Base-by-base conservation (phyloP, 208 protist genomes). In the Leishmania tarentolae region DNA sequence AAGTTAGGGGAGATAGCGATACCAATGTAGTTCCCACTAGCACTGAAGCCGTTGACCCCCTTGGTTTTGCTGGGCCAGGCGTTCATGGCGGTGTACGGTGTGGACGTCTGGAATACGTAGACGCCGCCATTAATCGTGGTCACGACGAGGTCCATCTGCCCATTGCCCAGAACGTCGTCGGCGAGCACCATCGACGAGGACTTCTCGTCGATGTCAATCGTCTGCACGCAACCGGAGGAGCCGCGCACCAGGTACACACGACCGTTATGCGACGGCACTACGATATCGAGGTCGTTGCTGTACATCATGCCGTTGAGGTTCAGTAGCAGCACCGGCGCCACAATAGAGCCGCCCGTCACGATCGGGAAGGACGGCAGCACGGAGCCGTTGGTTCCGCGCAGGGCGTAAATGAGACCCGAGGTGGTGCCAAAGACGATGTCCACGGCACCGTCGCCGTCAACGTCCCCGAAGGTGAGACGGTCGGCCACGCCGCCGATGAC, bases 141-240 rank as follows among this genome's bases (percentile, higher is more conserved):
- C 1, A 99, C 91, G 9, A 99, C 56, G 52, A 99, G 86, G 80
- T 98, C 91, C 61, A 98, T 80, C 56, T 96, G 88, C 2, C 96
- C 98, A 83, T 98, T 95, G 37, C 93, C 92, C 35, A 89, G 94
- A 31, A 99, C 70, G 84, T 99, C 98, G 75, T 98, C 93, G 13
- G 92, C 93, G 21, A 99, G 87, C 69, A 99, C 93, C 90, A 94
- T 91, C 17, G 92, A 86, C 35, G 93, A 97, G 44, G 93, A 92
- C 74, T 92, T 91, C 76, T 99, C 96, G 80, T 97, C 96, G 61
- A 98, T 88, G 76, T 99, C 97, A 68, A 98, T 91, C 42, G 73
- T 87, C 76, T 98, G 88, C 44, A 97, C 84, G 88, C 97, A 99
- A n/a, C 87, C 86, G 2, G 82, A 83, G 24, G 76, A 84, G 8